A percentile compares a stretch with the other conserved stretches of the same genome.
These are phyloP conservation scores for Coleophoma eucalyptorum DNA, from an alignment of 2,329 filamentous ascomycete species.

Conservation along the genomic window DNA sequence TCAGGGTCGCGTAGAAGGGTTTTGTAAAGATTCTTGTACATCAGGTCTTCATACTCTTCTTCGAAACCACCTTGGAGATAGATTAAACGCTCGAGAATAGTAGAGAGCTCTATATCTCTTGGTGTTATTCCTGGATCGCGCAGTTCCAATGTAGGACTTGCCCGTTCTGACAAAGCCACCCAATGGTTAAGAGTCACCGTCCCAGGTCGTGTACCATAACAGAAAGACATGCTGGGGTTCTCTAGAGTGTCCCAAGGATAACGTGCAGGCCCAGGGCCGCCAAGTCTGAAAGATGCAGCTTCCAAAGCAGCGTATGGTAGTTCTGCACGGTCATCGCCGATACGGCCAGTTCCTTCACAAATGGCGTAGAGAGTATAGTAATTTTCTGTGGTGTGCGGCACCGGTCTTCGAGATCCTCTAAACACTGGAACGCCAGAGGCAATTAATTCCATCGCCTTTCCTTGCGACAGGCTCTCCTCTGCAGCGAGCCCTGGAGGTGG, in stretches of 20 bases:
- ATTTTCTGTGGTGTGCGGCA: slow-evolving; percentile 49
- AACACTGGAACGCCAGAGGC: slow-evolving; percentile 53
- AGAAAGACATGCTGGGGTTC: slow-evolving; percentile 68
- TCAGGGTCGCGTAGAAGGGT: slow-evolving; percentile 66
- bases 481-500: slow-evolving; percentile 48
- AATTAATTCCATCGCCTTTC: slow-evolving; percentile 53
- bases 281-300: slow-evolving; percentile 17
- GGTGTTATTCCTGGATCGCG: slow-evolving; percentile 54
- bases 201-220: slow-evolving; percentile 61
- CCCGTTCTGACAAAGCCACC: slow-evolving; percentile 53
- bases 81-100: slow-evolving; percentile 54
- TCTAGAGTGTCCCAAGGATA: slow-evolving; percentile 68
- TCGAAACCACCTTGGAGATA: slow-evolving; percentile 53
- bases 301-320: slow-evolving; percentile 11
- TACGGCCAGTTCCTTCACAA: slow-evolving; percentile 36
- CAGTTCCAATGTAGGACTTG: slow-evolving; percentile 52
- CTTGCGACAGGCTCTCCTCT: slow-evolving; percentile 46
- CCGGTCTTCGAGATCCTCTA: slow-evolving; percentile 47
- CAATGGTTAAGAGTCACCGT: slow-evolving; percentile 72
- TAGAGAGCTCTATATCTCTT: slow-evolving; percentile 55
- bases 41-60: slow-evolving; percentile 50
- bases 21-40: slow-evolving; percentile 64
- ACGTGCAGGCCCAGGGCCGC: slow-evolving; percentile 12
- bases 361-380: slow-evolving; percentile 55
- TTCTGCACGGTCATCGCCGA: slow-evolving; percentile 16